Evolutionary conservation across 192 early-diverging fungal genomes (phyloP).

Genomic region (Coemansia sp.): DNA sequence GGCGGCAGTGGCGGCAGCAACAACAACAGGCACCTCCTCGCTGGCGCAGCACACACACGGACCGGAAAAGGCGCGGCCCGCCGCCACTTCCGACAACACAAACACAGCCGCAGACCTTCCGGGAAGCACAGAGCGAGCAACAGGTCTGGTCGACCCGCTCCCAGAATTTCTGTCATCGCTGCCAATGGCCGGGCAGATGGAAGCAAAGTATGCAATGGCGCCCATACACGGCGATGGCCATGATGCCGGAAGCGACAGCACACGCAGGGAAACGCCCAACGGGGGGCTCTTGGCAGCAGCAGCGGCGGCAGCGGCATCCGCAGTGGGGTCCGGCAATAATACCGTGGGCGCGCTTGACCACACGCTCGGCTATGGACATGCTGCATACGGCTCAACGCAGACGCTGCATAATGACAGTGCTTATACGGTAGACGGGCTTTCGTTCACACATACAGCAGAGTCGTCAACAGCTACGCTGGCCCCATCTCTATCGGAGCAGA

Average conservation of each 20-base stretch:
- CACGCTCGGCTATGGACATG: slow-evolving; percentile 1
- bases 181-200: slow-evolving; percentile 20
- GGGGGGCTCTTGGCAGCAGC: slow-evolving; percentile 30
- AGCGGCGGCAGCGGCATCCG: slow-evolving; percentile 32
- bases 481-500: slow-evolving; percentile 14
- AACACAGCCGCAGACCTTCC: slow-evolving; percentile 22
- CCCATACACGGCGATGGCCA: slow-evolving; percentile 9
- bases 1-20: slow-evolving; percentile 41
- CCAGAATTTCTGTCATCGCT: slow-evolving; percentile 45
- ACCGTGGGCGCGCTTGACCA: slow-evolving; percentile 1
- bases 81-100: neutral
- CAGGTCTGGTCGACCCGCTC: slow-evolving; percentile 29
- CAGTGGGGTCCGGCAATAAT: slow-evolving; percentile 2
- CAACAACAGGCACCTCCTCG: slow-evolving; percentile 6
- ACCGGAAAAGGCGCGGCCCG: slow-evolving; percentile 16
- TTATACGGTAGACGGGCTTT: slow-evolving; percentile 16
- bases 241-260: neutral
- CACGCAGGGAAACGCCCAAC: slow-evolving; percentile 10
- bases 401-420: slow-evolving; percentile 6
- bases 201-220: slow-evolving; percentile 37
- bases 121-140: slow-evolving; percentile 17
- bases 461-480: slow-evolving; percentile 5
- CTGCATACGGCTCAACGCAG: slow-evolving; percentile 4
- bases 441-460: slow-evolving; percentile 12
- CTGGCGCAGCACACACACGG: slow-evolving; percentile 18